A percentile compares a stretch with the other conserved stretches of the same genome.
These are phyloP conservation scores for Scedosporium boydii DNA, from an alignment of 2,329 filamentous ascomycete genomes.

Conservation along the genomic window DNA sequence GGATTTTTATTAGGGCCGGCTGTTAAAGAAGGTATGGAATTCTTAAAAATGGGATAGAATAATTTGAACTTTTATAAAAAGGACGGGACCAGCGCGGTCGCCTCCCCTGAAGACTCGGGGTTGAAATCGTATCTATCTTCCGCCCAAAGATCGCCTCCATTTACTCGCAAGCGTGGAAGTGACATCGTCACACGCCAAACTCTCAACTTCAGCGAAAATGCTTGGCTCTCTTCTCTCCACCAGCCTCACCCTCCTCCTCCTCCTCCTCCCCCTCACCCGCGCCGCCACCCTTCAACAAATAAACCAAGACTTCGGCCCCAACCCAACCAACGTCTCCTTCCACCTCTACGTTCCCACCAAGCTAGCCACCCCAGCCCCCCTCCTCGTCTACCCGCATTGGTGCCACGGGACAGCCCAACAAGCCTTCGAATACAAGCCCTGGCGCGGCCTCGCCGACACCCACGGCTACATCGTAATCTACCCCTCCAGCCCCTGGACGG, in stretches of 20 bases:
- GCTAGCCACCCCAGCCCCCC: constrained; percentile 32
- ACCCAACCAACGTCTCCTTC: constrained; percentile 41
- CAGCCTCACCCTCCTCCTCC: not conserved
- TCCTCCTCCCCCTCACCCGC: not conserved
- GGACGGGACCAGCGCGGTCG: no score
- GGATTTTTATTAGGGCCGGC: not conserved
- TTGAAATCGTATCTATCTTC: no score
- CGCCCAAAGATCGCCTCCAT: no score
- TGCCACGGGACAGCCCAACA: constrained; percentile 44
- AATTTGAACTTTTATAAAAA: no score
- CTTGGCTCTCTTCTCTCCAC: not conserved
- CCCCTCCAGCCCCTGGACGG: constrained; percentile 25
- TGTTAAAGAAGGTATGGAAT: no score
- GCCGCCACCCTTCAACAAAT: constrained; percentile 4
- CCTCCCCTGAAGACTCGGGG: no score
- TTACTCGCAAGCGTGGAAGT: not conserved
- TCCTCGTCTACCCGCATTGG: constrained; percentile 48
- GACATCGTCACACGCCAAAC: not conserved
- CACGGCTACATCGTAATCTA: constrained; percentile 44
- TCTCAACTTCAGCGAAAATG: not conserved
- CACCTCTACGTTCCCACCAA: constrained; percentile 39
- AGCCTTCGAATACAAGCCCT: constrained; percentile 40
- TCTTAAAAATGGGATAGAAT: no score
- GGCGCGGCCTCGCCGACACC: constrained; percentile 39
- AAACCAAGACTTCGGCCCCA: constrained; percentile 25